Base-by-base conservation (phyloP, 176 grass and related monocot species). In the Lolium rigidum region DNA sequence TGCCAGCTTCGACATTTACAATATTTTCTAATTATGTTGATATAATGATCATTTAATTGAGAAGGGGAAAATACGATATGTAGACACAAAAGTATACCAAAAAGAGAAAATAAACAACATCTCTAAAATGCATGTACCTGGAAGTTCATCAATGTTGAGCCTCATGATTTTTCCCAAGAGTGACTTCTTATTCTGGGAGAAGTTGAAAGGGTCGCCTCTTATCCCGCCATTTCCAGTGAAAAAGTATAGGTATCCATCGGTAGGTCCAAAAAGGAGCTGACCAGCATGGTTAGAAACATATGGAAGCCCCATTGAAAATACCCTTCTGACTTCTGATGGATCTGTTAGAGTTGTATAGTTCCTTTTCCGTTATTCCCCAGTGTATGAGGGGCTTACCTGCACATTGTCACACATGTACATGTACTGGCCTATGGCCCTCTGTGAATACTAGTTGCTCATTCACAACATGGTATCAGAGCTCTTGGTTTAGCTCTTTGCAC, bases 131-230 rank as follows among this genome's bases (percentile, higher is more conserved):
- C 8, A 18, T 70, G 9, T 18, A 91, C 92, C 86, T 76, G 51
- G 92, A 9, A 88, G 65, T 26, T 77, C 70, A 58, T 91, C 65
- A 66, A 94, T 78, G 46, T 94, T 75, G 7, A 94, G 82, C 46
- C 92, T 86, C 86, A 90, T 76, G 24, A 94, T 90, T 90, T 94
- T 94, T 74, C 92, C 92, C 74, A 94, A 66, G 79, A 94, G 79
- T 55, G 92, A 86, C 61, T 81, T 94, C 77, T 86, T 88, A 67
- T 89, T 94, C 69, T 86, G 92, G 65, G 92, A 70, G 59, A 94
- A 94, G 77, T 90, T 91, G 79, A 81, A 88, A 21, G 88, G 86
- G 49, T 90, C 92, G 1, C 83, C 88, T 77, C 76, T 86, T 12
- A 83, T 83, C 20, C 88, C 92, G 16, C 92, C 89, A 90, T 94